A percentile compares a stretch with the other conserved stretches of the same genome.
These are phyloP conservation scores for Knoxia roxburghii DNA, from an alignment of 257 asterid species.

Conservation along the genomic window DNA sequence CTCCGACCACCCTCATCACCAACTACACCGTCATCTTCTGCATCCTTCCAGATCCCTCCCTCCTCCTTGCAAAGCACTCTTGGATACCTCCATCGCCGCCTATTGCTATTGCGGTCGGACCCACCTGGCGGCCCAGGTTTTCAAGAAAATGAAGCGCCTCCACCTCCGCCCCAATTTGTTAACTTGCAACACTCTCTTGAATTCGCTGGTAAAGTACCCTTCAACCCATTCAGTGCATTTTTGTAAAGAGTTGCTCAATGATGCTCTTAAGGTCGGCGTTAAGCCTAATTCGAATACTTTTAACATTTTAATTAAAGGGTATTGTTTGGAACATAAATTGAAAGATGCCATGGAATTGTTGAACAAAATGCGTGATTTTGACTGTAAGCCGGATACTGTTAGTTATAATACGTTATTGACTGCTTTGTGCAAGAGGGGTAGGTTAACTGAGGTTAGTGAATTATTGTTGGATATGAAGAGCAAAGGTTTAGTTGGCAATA, in stretches of 20 bases:
- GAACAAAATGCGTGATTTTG: constrained; percentile 46
- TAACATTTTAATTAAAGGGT: constrained; percentile 62
- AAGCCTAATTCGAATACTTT: constrained; percentile 54
- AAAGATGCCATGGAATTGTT: constrained; percentile 52
- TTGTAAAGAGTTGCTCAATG: constrained; percentile 55
- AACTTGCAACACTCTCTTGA: constrained; percentile 48
- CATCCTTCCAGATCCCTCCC: constrained; percentile 49
- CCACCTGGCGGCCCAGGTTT: constrained; percentile 53
- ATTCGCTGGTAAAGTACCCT: constrained; percentile 52
- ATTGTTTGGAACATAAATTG: constrained; percentile 54
- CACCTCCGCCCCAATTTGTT: constrained; percentile 38
- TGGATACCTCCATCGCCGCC: constrained; percentile 52
- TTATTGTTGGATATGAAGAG: constrained; percentile 64
- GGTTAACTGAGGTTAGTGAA: constrained; percentile 56
- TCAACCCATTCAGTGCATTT: constrained; percentile 39
- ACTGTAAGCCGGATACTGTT: constrained; percentile 53
- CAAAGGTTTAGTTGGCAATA: constrained; percentile 54
- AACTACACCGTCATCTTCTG: constrained; percentile 72
- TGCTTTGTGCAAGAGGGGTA: constrained; percentile 66
- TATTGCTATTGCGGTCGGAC: constrained; percentile 61
- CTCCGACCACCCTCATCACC: constrained; percentile 64
- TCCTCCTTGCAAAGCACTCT: constrained; percentile 45
- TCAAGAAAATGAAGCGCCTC: constrained; percentile 76
- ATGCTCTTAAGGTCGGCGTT: constrained; percentile 57
- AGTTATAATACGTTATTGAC: constrained; percentile 65